Conservation (phyloP, 352 stramenopile species). For the Salisapilia sapeloensis region DNA sequence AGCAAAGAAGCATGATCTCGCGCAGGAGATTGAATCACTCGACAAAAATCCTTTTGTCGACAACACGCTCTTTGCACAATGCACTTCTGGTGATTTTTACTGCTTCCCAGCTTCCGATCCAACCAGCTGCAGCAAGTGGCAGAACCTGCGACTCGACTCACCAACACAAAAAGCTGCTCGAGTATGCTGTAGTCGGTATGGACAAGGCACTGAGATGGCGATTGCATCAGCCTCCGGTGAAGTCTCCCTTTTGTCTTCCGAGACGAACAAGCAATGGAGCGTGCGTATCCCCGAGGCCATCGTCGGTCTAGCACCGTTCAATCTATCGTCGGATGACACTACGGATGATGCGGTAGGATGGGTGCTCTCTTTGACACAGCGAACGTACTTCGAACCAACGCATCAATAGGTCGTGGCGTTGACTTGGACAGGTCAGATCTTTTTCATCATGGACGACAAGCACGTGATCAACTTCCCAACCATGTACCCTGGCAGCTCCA, state of each 20-base stretch:
- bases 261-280: no score
- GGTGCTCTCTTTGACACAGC: neutral
- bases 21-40: neutral
- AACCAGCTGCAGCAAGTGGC: no score
- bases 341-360: slow-evolving; percentile 3
- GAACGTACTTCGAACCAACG: slow-evolving; percentile 1
- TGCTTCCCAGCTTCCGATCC: no score
- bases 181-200: no score
- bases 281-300: slow-evolving; percentile 7
- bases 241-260: no score
- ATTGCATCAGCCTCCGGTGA: no score
- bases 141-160: no score
- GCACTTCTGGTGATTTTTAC: no score
- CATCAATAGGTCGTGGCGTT: slow-evolving; percentile 30
- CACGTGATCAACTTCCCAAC: slow-evolving; percentile 41
- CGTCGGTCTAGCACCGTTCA: slow-evolving; percentile 7
- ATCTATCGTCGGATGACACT: slow-evolving; percentile 2
- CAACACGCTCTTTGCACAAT: neutral
- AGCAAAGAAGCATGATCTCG: neutral
- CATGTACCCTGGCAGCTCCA: slow-evolving; percentile 27
- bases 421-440: slow-evolving; percentile 54
- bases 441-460: slow-evolving; percentile 20
- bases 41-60: neutral
- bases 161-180: no score
- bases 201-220: no score